Conservation (phyloP, 2,329 filamentous ascomycete species). For the Penicillium psychrosexuale region DNA sequence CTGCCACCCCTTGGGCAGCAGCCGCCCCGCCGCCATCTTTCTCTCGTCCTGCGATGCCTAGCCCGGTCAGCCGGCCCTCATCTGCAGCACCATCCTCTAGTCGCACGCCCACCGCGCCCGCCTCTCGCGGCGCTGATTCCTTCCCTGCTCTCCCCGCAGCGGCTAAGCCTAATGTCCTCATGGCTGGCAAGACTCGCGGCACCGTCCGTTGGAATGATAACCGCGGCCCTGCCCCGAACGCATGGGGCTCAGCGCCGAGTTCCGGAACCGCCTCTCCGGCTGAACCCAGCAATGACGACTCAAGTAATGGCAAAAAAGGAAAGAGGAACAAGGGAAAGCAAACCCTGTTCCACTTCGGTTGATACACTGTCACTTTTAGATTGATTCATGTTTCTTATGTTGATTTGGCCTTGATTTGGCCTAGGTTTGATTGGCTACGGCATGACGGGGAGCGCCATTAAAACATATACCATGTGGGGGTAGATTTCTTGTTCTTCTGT, state of each 20-base stretch:
- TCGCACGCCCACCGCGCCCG: slow-evolving; percentile 24
- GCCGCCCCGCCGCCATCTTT: slow-evolving; percentile 22
- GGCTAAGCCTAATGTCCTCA: slow-evolving; percentile 62
- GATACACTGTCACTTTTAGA: slow-evolving; percentile 37
- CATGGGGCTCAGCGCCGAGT: slow-evolving; percentile 36
- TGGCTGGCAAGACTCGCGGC: slow-evolving; percentile 48
- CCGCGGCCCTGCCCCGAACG: slow-evolving; percentile 33
- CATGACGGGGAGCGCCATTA: background rate
- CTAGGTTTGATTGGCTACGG: background rate
- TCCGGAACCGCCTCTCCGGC: slow-evolving; percentile 24
- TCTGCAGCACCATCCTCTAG: slow-evolving; percentile 25
- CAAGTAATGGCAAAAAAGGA: slow-evolving; percentile 33
- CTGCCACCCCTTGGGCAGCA: slow-evolving; percentile 26
- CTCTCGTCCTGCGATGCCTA: slow-evolving; percentile 23
- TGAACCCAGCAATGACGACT: slow-evolving; percentile 19
- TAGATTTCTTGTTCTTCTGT: background rate
- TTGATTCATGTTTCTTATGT: slow-evolving; percentile 14
- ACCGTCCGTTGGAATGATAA: slow-evolving; percentile 47
- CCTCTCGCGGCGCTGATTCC: slow-evolving; percentile 50
- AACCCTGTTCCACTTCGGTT: slow-evolving; percentile 42
- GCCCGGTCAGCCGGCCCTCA: slow-evolving; percentile 28
- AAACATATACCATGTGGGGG: background rate
- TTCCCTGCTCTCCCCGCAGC: slow-evolving; percentile 83
- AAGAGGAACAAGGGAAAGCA: slow-evolving; percentile 44
- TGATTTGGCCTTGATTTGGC: background rate